A percentile compares a stretch with the other conserved stretches of the same genome.
phyloP scores from a whole-genome alignment of 192 early-diverging fungal genomes.

The Gamsiella multidivaricata region DNA sequence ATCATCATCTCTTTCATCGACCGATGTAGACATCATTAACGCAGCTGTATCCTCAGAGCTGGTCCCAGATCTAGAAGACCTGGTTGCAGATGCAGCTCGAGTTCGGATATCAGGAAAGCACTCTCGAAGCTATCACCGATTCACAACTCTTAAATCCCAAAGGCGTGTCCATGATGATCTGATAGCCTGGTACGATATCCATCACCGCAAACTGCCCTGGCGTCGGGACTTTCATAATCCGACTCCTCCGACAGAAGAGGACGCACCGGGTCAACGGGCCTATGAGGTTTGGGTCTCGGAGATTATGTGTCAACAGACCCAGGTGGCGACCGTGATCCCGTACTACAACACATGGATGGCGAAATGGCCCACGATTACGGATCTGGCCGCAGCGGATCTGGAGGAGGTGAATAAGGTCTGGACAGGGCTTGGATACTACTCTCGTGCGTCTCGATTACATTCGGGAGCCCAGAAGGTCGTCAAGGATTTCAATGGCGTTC shows the following conservation, averaged over 20 bases:
- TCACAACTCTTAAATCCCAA: constrained; percentile 24
- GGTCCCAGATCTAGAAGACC: constrained; percentile 42
- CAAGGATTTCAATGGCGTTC: constrained; percentile 58
- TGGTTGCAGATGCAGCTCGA: constrained; percentile 25
- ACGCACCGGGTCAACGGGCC: constrained; percentile 61
- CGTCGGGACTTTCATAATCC: constrained; percentile 52
- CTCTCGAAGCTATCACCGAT: constrained; percentile 48
- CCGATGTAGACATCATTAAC: background rate
- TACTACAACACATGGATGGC: constrained; percentile 79
- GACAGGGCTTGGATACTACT: constrained; percentile 86
- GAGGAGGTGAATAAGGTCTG: constrained; percentile 75
- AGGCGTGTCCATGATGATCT: constrained; percentile 54
- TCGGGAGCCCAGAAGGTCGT: constrained; percentile 73
- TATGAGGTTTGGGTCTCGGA: constrained; percentile 87
- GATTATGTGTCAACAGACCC: constrained; percentile 88
- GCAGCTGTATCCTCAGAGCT: background rate
- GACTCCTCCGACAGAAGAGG: background rate
- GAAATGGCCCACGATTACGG: constrained; percentile 76
- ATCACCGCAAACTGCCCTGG: constrained; percentile 76
- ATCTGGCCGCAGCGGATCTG: constrained; percentile 69
- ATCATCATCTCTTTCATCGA: background rate
- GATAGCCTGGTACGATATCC: constrained; percentile 69
- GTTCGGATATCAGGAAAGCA: constrained; percentile 20
- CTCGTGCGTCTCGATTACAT: constrained; percentile 72
- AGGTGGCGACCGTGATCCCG: constrained; percentile 74